Percentiles rank a stretch among this genome's conserved stretches.
phyloP scores from a whole-genome alignment of 495 filamentous ascomycete genomes.

The Penicillium lagena region DNA sequence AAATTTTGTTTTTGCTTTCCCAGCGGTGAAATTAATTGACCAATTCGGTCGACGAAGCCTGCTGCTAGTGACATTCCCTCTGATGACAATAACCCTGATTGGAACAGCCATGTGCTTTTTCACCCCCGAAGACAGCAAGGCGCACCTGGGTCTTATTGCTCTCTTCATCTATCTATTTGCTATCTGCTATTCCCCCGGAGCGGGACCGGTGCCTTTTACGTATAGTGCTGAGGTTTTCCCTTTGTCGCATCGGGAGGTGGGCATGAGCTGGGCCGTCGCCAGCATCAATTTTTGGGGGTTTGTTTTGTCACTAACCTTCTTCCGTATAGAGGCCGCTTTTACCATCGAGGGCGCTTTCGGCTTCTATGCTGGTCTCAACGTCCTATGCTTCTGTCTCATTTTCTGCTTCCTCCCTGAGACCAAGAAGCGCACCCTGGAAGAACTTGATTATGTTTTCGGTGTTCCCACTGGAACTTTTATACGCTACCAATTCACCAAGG shows the following conservation, averaged over 20 bases:
- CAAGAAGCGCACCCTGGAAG: conserved; percentile 37
- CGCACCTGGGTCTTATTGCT: conserved; percentile 58
- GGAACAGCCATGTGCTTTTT: conserved; percentile 66
- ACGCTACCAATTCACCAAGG: no score
- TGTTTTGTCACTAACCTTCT: conserved; percentile 62
- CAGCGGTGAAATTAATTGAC: conserved; percentile 80
- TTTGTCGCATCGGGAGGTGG: conserved; percentile 32
- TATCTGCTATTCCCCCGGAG: conserved; percentile 71
- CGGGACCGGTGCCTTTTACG: conserved; percentile 78
- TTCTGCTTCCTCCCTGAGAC: conserved; percentile 37
- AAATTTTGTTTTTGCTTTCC: conserved; percentile 80
- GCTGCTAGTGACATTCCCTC: conserved; percentile 77
- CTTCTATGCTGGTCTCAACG: conserved; percentile 47
- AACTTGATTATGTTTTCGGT: conserved; percentile 38
- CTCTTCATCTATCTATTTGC: conserved; percentile 67
- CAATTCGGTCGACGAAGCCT: conserved; percentile 72
- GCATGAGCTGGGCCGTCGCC: conserved; percentile 50
- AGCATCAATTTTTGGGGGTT: conserved; percentile 53
- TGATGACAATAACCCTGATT: conserved; percentile 76
- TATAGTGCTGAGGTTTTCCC: conserved; percentile 70
- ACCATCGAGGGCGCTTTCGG: conserved; percentile 54
- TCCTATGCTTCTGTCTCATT: conserved; percentile 24
- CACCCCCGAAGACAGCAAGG: conserved; percentile 43
- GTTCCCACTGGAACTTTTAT: conserved; percentile 25
- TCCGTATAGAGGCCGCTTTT: conserved; percentile 46